These are phyloP conservation scores for Colletotrichum melonis DNA, from an alignment of 2,329 filamentous ascomycete genomes.

Conservation along the genomic window DNA sequence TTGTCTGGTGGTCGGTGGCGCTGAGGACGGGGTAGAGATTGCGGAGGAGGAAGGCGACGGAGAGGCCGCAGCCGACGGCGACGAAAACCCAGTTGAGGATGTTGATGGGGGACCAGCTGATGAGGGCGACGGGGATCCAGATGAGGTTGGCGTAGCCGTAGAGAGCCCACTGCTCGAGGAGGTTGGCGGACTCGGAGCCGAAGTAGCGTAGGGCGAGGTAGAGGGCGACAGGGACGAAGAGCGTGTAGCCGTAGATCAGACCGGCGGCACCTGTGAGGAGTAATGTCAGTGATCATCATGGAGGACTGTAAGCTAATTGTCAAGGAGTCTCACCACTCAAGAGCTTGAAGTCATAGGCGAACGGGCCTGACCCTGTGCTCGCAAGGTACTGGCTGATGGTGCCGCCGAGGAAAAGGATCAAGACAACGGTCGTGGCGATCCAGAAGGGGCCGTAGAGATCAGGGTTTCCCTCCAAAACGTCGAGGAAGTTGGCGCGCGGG, in stretches of 20 bases:
- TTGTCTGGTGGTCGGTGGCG: constrained; percentile 91
- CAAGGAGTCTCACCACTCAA: constrained; percentile 74
- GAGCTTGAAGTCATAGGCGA: constrained; percentile 91
- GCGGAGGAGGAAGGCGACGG: constrained; percentile 84
- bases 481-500: constrained; percentile 93
- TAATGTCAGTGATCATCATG: neutral
- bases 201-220: constrained; percentile 96
- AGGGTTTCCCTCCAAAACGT: constrained; percentile 95
- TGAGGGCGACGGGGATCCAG: constrained; percentile 94
- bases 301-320: neutral
- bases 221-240: constrained; percentile 83
- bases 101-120: constrained; percentile 88
- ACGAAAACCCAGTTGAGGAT: constrained; percentile 96
- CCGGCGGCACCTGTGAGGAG: constrained; percentile 77
- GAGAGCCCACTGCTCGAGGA: constrained; percentile 94
- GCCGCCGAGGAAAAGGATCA: constrained; percentile 94
- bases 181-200: constrained; percentile 90
- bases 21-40: constrained; percentile 93
- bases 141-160: constrained; percentile 98
- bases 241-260: constrained; percentile 94
- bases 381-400: constrained; percentile 94
- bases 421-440: constrained; percentile 97
- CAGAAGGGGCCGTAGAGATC: constrained; percentile 98
- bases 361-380: constrained; percentile 74
- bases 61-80: constrained; percentile 83